phyloP scores from a whole-genome alignment of 2,329 filamentous ascomycete species.

The Neobulgaria alba region DNA sequence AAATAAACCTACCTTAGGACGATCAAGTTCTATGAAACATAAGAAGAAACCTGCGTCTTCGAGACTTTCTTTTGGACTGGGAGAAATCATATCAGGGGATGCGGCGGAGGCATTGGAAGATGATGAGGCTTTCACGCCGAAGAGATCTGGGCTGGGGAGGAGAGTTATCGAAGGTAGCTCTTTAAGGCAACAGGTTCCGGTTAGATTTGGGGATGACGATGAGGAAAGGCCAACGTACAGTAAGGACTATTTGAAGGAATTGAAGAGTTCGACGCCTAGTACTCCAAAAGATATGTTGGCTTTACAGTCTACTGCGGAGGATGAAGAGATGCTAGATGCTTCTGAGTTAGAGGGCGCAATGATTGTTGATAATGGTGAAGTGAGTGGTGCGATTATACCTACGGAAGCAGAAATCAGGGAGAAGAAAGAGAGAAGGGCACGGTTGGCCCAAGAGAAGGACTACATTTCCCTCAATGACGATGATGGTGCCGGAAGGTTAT shows the following conservation, averaged over 20 bases:
- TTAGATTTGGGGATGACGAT: constrained; percentile 40
- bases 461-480: constrained; percentile 56
- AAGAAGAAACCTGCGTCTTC: constrained; percentile 53
- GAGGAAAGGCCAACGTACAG: constrained; percentile 72
- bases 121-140: constrained; percentile 48
- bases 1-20: constrained; percentile 36
- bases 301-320: constrained; percentile 36
- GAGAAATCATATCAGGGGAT: constrained; percentile 44
- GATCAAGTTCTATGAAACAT: constrained; percentile 49
- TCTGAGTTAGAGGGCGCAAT: constrained; percentile 55
- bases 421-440: constrained; percentile 82
- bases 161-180: constrained; percentile 61
- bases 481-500: constrained; percentile 38
- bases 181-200: constrained; percentile 33
- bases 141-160: constrained; percentile 53
- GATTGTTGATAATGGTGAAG: constrained; percentile 45
- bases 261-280: constrained; percentile 77
- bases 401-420: constrained; percentile 80
- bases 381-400: constrained; percentile 48
- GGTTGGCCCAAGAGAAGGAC: constrained; percentile 64
- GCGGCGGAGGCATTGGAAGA: constrained; percentile 43
- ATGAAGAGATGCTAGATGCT: constrained; percentile 47
- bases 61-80: constrained; percentile 68
- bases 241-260: constrained; percentile 76
- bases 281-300: constrained; percentile 58